phyloP scores from a whole-genome alignment of 2,329 filamentous ascomycete species.

The Sporothrix pallida region DNA sequence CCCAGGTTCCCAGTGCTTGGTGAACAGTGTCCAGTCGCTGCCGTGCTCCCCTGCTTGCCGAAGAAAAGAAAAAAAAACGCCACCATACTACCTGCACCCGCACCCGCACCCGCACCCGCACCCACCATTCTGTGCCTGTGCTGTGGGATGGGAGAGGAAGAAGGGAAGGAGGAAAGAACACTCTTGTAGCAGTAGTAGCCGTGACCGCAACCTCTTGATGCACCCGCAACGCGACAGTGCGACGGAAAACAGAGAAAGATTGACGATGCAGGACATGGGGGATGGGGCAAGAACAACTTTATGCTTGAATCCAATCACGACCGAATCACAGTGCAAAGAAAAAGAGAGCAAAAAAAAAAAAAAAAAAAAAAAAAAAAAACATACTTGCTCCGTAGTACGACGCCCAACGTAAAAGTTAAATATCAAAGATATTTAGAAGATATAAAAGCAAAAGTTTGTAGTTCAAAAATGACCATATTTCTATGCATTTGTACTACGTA shows the following conservation, averaged over 20 bases:
- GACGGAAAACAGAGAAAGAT: background rate
- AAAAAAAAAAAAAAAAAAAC: too few species aligned
- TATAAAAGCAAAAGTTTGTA: background rate
- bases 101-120: background rate
- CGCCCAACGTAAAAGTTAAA: too few species aligned
- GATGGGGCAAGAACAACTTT: background rate
- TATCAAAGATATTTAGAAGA: background rate
- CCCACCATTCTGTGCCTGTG: background rate
- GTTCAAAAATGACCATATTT: background rate
- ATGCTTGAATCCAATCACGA: background rate
- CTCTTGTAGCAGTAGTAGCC: constrained; percentile 25
- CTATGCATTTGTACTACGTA: background rate
- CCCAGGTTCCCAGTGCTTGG: background rate
- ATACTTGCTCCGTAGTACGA: too few species aligned
- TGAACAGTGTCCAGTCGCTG: constrained; percentile 9
- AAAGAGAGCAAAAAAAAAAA: too few species aligned
- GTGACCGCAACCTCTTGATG: constrained; percentile 20
- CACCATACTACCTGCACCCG: background rate
- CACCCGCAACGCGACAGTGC: constrained; percentile 6
- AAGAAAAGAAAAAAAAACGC: background rate
- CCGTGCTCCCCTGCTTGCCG: background rate
- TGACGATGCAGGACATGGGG: background rate
- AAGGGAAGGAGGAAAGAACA: constrained; percentile 4
- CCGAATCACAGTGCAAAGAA: too few species aligned
- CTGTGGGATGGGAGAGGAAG: background rate